phyloP scores from a whole-genome alignment of 2,329 filamentous ascomycete genomes.

The Dactylellina leptospora region DNA sequence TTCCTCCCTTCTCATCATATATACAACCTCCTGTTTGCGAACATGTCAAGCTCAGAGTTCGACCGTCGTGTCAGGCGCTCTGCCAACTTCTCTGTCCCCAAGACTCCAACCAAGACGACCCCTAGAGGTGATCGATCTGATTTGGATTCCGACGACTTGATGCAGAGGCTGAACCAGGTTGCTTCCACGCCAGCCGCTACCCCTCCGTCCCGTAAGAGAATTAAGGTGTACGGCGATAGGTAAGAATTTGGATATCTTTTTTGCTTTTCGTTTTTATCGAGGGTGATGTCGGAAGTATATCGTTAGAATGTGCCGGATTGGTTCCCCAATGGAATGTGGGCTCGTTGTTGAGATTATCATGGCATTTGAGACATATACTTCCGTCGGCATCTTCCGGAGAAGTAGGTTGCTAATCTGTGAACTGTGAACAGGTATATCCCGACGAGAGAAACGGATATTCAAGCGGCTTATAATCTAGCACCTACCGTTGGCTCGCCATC shows the following conservation, averaged over 20 bases:
- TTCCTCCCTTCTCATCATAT: slow-evolving; percentile 7
- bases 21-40: background rate
- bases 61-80: slow-evolving; percentile 52
- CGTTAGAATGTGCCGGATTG: too few species aligned
- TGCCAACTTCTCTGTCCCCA: slow-evolving; percentile 45
- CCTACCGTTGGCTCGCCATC: slow-evolving; percentile 93
- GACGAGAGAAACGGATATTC: slow-evolving; percentile 88
- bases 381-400: slow-evolving; percentile 5
- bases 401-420: slow-evolving; percentile 2
- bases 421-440: slow-evolving; percentile 82
- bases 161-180: slow-evolving; percentile 47
- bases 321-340: background rate
- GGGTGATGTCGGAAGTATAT: background rate
- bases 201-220: slow-evolving; percentile 53
- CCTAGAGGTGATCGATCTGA: slow-evolving; percentile 51
- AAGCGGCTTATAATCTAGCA: slow-evolving; percentile 89
- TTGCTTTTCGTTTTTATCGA: background rate
- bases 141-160: slow-evolving; percentile 50
- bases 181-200: slow-evolving; percentile 50
- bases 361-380: background rate
- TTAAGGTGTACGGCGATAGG: slow-evolving; percentile 53
- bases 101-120: slow-evolving; percentile 49
- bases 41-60: slow-evolving; percentile 48
- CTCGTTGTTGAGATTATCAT: background rate
- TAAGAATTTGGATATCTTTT: slow-evolving; percentile 8